phyloP scores from a whole-genome alignment of 768 basidiomycete species.

The Pleurotus tuoliensis region DNA sequence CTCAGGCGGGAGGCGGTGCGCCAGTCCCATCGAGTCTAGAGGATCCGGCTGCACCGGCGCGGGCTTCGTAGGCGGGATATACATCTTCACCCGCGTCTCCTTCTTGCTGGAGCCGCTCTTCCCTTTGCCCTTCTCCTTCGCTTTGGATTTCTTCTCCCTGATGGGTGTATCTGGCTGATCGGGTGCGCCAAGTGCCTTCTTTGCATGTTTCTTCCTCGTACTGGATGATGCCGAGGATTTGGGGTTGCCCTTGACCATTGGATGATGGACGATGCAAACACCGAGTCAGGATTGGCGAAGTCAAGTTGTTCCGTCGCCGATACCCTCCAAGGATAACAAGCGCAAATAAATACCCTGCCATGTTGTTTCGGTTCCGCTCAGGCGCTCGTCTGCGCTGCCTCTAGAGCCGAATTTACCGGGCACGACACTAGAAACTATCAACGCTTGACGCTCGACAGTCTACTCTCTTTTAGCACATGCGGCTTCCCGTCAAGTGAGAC shows the following conservation, averaged over 20 bases:
- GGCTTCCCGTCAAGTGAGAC: no score
- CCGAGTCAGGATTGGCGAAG: no score
- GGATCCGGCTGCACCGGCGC: constrained; percentile 76
- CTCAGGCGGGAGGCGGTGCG: constrained; percentile 70
- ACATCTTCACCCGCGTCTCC: constrained; percentile 80
- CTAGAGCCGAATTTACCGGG: no score
- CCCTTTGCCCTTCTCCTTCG: constrained; percentile 49
- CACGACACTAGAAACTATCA: no score
- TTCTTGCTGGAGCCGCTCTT: constrained; percentile 52
- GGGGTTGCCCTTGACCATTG: constrained; percentile 37
- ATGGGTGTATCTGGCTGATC: constrained; percentile 26
- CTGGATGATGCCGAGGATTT: constrained; percentile 82
- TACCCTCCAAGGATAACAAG: no score
- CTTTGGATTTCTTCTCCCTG: constrained; percentile 41
- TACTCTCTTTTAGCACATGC: no score
- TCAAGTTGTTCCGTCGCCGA: no score
- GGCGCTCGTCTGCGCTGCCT: no score
- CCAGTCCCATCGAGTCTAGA: constrained; percentile 78
- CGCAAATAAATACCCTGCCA: no score
- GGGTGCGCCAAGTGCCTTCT: constrained; percentile 49
- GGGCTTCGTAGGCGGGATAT: constrained; percentile 83
- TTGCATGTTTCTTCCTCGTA: constrained; percentile 92
- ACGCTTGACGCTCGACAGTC: no score
- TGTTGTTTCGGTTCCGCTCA: no score
- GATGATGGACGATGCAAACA: background rate